Evolutionary conservation across 306 rosid genomes (phyloP).

Genomic region (Dryas octopetala): DNA sequence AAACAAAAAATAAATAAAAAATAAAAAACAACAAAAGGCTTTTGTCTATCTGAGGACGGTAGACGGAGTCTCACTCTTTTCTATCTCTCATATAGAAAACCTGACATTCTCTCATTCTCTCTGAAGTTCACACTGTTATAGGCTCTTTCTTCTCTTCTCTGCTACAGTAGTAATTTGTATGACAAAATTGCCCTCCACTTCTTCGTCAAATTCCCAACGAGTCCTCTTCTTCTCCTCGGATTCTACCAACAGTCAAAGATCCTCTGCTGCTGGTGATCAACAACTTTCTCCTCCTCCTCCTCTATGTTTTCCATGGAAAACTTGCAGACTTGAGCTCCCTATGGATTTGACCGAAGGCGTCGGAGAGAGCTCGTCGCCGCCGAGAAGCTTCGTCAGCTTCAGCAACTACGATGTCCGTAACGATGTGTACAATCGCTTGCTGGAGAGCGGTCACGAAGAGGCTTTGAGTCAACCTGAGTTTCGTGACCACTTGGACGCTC

Average conservation of each 20-base stretch:
- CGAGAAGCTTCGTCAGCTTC: conserved; percentile 65
- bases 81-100: neutral
- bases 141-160: neutral
- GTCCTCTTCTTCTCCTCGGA: conserved; percentile 25
- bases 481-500: conserved; percentile 80
- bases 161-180: neutral
- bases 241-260: conserved; percentile 44
- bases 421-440: conserved; percentile 78
- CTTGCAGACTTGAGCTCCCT: conserved; percentile 7
- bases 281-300: conserved; percentile 7
- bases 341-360: conserved; percentile 96
- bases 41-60: neutral
- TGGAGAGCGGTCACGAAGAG: conserved; percentile 61
- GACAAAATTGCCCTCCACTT: conserved; percentile 36
- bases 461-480: conserved; percentile 68
- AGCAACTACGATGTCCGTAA: conserved; percentile 60
- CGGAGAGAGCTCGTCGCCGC: conserved; percentile 97
- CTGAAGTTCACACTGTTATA: neutral
- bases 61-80: neutral
- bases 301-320: conserved; percentile 28
- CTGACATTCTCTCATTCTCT: neutral
- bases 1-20: too few relatives aligned
- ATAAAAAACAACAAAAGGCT: neutral
- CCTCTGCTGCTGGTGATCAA: conserved; percentile 33
- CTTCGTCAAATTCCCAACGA: conserved; percentile 1